These are phyloP conservation scores for Metschnikowia kofuensis DNA, from an alignment of 805 yeast genomes.

Conservation along the genomic window DNA sequence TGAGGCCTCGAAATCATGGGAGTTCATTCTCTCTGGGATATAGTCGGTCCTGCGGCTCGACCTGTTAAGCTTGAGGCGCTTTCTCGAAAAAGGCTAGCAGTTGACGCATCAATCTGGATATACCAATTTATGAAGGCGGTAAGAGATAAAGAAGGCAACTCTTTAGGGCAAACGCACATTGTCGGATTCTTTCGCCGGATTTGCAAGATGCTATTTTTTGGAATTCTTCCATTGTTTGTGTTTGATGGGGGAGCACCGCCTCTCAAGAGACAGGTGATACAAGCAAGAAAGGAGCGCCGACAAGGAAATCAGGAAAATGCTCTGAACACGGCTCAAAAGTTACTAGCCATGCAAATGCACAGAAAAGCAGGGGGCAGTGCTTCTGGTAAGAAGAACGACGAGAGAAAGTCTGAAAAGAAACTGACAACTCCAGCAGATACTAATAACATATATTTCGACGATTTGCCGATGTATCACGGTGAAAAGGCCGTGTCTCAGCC, in stretches of 20 bases:
- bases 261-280: slow-evolving; percentile 75
- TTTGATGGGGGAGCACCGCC: slow-evolving; percentile 95
- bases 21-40: slow-evolving; percentile 91
- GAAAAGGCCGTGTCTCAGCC: not conserved
- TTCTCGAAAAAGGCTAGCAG: slow-evolving; percentile 76
- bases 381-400: not conserved
- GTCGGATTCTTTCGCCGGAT: slow-evolving; percentile 95
- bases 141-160: slow-evolving; percentile 78
- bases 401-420: not conserved
- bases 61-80: slow-evolving; percentile 89
- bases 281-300: slow-evolving; percentile 66
- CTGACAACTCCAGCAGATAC: not conserved
- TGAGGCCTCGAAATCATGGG: slow-evolving; percentile 58
- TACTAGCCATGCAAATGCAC: slow-evolving; percentile 79
- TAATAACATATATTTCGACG: slow-evolving; percentile 22
- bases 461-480: slow-evolving; percentile 23
- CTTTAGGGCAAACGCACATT: slow-evolving; percentile 76
- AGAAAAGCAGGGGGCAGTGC: slow-evolving; percentile 19
- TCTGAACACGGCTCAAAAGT: slow-evolving; percentile 69
- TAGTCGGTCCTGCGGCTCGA: slow-evolving; percentile 82
- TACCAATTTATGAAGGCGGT: slow-evolving; percentile 96
- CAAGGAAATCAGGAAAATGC: slow-evolving; percentile 72
- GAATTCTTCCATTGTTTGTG: slow-evolving; percentile 84
- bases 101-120: slow-evolving; percentile 98
- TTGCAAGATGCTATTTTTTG: slow-evolving; percentile 84